Percentiles rank a stretch among this genome's conserved stretches.
phyloP scores from a whole-genome alignment of 768 basidiomycete genomes.

The Pleurotus ostreatus region DNA sequence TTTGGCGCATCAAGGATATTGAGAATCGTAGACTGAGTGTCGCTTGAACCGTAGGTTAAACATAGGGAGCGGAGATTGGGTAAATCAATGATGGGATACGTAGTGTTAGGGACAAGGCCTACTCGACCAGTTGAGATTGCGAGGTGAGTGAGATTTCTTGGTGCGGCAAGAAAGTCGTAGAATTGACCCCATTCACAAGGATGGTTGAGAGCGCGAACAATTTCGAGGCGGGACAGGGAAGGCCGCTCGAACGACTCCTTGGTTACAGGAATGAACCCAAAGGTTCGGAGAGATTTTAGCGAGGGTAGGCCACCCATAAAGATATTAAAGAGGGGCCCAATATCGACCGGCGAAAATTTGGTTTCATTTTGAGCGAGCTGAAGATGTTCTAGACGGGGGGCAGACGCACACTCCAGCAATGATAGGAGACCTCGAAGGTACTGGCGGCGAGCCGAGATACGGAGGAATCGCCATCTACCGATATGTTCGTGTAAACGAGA shows the following conservation, averaged over 20 bases:
- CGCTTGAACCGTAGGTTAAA: background rate
- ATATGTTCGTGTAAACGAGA: background rate
- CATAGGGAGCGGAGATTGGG: background rate
- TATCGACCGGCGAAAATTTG: background rate
- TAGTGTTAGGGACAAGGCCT: background rate
- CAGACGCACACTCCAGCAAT: background rate
- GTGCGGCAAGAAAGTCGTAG: background rate
- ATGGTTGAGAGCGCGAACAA: conserved; percentile 3
- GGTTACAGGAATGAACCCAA: conserved; percentile 6
- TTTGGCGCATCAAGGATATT: conserved; percentile 2
- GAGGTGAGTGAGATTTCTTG: conserved; percentile 1
- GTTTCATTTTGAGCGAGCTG: conserved; percentile 1
- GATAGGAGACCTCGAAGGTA: background rate
- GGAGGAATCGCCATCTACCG: background rate
- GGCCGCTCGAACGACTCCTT: background rate
- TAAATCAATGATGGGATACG: conserved; percentile 5
- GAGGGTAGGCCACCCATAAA: background rate
- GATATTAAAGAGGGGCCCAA: background rate
- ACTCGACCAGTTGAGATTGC: conserved; percentile 1
- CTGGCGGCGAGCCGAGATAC: conserved; percentile 1
- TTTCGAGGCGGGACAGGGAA: background rate
- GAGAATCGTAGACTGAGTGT: background rate
- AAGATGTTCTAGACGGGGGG: background rate
- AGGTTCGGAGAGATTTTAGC: conserved; percentile 4
- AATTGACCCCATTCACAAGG: conserved; percentile 4